phyloP scores from a whole-genome alignment of 345 rosid genomes.

The Litchi chinensis region DNA sequence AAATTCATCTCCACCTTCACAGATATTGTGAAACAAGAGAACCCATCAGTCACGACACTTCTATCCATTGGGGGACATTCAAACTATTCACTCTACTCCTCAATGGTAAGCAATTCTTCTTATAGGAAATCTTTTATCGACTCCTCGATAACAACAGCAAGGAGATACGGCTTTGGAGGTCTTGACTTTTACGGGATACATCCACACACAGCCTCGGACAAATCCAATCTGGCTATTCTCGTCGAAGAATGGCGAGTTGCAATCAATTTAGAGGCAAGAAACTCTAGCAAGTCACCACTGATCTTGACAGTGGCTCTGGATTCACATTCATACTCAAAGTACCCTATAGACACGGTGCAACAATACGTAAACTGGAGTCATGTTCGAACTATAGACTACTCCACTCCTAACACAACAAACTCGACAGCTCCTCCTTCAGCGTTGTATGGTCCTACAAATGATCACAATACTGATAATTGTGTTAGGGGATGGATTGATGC shows the following conservation, averaged over 20 bases:
- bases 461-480: not conserved
- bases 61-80: not conserved
- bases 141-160: conserved; percentile 17
- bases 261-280: conserved; percentile 15
- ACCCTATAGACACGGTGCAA: not conserved
- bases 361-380: not conserved
- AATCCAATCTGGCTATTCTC: conserved; percentile 14
- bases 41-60: not conserved
- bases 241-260: conserved; percentile 22
- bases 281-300: not conserved
- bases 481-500: not conserved
- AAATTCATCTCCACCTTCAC: not conserved
- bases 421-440: not conserved
- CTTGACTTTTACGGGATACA: conserved; percentile 17
- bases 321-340: too few species aligned
- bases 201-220: conserved; percentile 3
- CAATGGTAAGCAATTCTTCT: conserved; percentile 18
- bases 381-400: not conserved
- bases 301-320: not conserved
- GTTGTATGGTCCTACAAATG: not conserved
- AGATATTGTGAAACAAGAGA: not conserved
- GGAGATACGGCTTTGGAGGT: conserved; percentile 25
- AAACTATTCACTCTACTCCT: not conserved
- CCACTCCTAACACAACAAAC: not conserved
- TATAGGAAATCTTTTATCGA: conserved; percentile 22